Evolutionary conservation across 257 asterid species (phyloP), one percentile per base, ranked within the genome.

Genomic region (Knoxia roxburghii): DNA sequence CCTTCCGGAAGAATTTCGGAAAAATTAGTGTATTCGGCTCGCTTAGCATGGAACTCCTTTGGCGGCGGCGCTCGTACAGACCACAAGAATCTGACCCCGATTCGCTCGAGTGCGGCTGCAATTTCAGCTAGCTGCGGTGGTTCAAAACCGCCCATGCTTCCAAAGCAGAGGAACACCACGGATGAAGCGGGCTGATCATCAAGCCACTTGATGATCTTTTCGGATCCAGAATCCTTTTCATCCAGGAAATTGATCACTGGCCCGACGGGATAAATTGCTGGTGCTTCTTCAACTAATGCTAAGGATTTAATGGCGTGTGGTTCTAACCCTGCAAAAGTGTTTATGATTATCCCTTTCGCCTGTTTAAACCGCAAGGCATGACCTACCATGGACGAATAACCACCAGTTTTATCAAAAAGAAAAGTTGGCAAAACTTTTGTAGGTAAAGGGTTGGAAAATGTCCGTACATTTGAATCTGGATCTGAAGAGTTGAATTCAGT

Each of bases 61-160:
- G 70, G 21, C 14, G 50, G 24, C 0, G 70, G 61, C n/a, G 70
- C 23, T 24, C 51, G 24, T 1, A 66, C 61, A 21, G 61, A 66
- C 70, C 70, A 66, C 50, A 50, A 66, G 70, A 66, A 66, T 10
- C 50, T 35, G 6, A 5, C 0, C 7, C 70, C 70, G n/a, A 35
- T 66, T 40, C 13, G 60, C 61, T 66, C 70, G 4, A 66, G 35
- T 35, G 61, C 70, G 5, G 21, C n/a, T 6, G 70, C 70, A 7
- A 66, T 50, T 40, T 66, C 37, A n/a, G 49, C 61, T 21, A 66
- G 33, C 61, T 66, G 70, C 35, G 27, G 7, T 13, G 70, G 70
- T 7, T 51, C 70, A 21, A 66, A 66, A 66, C 61, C 48, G 6
- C 70, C 69, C 61, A 35, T 6, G 23, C 61, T 66, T 50, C 70